Evolutionary conservation across 768 basidiomycete genomes (phyloP), one percentile per base, ranked within the genome.

Genomic region (Podaxis rugospora): DNA sequence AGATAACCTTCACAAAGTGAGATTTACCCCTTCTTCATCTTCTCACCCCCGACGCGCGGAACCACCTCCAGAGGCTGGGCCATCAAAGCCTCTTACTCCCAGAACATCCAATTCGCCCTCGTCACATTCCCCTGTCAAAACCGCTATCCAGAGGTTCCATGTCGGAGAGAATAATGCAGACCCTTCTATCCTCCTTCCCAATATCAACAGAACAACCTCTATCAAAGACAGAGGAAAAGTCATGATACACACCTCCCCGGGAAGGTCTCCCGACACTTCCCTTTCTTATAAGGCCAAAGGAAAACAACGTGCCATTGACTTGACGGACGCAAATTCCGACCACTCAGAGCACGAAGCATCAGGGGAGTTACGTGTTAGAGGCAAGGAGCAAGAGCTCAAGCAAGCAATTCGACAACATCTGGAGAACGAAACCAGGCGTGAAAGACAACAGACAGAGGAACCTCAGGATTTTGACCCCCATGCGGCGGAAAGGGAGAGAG

Each of bases 351-450:
- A 66, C 7, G 77, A 84, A 55, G 75, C 74, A 4, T 80, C 83
- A 1, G 78, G 76, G 1, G 77, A 80, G 18, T 69, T 77, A 11
- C 77, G 76, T 4, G 80, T 89, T 4, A 72, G 75, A 51, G 86
- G 84, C 27, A 89, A 84, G 66, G 84, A 88, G 66, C 75, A 75
- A n/a, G 88, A 89, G 67, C 73, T 90, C 51, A 70, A 76, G 11
- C 80, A 76, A n/a, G 85, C 80, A 5, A 74, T 77, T 27, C 81
- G 83, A 65, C 81, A 83, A 61, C 83, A 84, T 39, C 69, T 73
- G 51, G 75, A 73, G 56, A 76, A 78, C 52, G 79, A 82, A 36
- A 68, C 69, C 69, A 49, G 71, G 73, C 50, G 71, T 70, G 65
- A 76, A 78, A 23, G 76, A 74, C 42, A 68, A 66, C 5, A 37